Evolutionary conservation across 371 early-diverging fungal genomes (phyloP), one percentile per base, ranked within the genome.

Genomic region (Syncephalis plumigaleata): DNA sequence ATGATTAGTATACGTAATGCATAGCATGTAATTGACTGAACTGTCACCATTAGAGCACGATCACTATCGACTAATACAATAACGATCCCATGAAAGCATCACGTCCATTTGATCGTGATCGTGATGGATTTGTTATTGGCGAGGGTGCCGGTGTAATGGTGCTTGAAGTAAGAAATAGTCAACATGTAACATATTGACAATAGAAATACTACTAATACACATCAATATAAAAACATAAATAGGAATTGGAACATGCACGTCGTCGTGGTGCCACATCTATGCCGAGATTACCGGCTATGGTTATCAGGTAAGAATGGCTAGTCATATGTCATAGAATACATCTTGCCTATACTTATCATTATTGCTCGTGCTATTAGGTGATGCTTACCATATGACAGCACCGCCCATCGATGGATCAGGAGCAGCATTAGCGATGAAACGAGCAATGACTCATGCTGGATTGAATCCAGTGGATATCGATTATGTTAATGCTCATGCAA

Each of bases 401-500:
- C 92, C 94, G 0, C 87, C 86, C 0, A 70, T 71, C 2, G 79
- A 84, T 53, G 96, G 93, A 5, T 50, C 63, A 8, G 96, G 94
- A 1, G 96, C 96, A 1, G 71, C 66, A 15, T 59, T 66, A 25
- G 86, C 92, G 2, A 95, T 95, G 93, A 55, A 58, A 46, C 64
- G 86, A 11, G 91, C 94, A 0, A 50, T 95, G 16, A 60, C 68
- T 36, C 56, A 59, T 1, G 84, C 85, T 0, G 58, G 67, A 0
- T 42, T 87, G 42, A 47, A 54, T 0, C 66, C 81, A 0, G 60
- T 59, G 2, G 76, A 80, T 38, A 61, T 95, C 16, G 85, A 74
- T 42, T 91, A 95, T 61, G 67, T 95, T 17, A 95, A 95, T 64
- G 92, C 93, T 0, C 96, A 95, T 61, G 96, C 96, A 0, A 94